Evolutionary conservation across 352 stramenopile genomes (phyloP).

Genomic region (Globisporangium viniferum): DNA sequence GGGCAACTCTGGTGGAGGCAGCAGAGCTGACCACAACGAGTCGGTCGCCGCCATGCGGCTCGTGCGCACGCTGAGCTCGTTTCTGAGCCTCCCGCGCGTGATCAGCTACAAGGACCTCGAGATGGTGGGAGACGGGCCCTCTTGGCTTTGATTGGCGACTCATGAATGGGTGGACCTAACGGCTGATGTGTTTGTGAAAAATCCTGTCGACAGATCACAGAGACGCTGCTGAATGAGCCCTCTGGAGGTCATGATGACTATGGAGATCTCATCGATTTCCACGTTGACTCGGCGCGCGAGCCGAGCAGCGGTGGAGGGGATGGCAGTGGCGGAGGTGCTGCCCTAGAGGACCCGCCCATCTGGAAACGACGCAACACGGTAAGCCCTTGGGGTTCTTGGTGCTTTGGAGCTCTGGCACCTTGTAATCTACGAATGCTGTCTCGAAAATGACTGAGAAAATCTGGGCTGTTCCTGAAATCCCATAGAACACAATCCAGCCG

Average conservation of each 20-base stretch:
- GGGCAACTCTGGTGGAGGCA: constrained; percentile 6
- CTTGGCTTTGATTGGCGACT: too few species aligned
- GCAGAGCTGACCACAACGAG: constrained; percentile 18
- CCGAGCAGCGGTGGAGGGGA: constrained; percentile 18
- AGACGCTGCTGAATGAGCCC: constrained; percentile 58
- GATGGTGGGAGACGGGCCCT: constrained; percentile 24
- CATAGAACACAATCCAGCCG: constrained; percentile 36
- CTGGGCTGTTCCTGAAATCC: background rate
- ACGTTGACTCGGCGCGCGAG: constrained; percentile 58
- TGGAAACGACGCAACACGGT: constrained; percentile 53
- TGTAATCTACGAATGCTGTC: background rate
- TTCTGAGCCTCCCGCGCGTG: constrained; percentile 60
- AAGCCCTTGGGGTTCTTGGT: background rate
- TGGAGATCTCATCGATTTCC: constrained; percentile 58
- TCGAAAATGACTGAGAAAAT: background rate
- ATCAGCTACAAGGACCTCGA: constrained; percentile 75
- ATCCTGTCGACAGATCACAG: constrained; percentile 52
- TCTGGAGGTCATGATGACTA: constrained; percentile 51
- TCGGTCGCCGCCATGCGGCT: constrained; percentile 43
- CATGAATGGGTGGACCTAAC: background rate
- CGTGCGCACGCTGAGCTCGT: constrained; percentile 59
- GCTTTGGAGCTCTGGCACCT: background rate
- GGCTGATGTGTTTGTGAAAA: background rate
- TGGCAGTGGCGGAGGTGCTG: background rate
- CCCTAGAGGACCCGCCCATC: constrained; percentile 25